Percentiles rank a stretch among this genome's conserved stretches.
These are phyloP conservation scores for Boletus insuetus DNA, from an alignment of 768 basidiomycete species.

Conservation along the genomic window DNA sequence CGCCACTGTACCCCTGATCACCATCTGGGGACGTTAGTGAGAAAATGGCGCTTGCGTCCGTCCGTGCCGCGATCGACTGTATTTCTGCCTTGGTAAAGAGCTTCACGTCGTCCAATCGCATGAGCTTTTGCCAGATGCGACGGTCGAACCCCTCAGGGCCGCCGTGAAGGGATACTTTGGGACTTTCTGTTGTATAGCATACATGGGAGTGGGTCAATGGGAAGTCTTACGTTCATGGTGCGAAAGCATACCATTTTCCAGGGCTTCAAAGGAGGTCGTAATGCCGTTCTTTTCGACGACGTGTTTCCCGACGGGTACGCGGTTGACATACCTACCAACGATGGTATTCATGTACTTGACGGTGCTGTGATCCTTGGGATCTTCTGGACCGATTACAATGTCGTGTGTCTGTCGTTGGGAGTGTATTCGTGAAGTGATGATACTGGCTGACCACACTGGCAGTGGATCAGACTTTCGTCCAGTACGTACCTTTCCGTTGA, in stretches of 20 bases:
- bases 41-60: slow-evolving; percentile 46
- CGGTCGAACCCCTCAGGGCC: slow-evolving; percentile 66
- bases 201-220: slow-evolving; percentile 7
- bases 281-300: slow-evolving; percentile 52
- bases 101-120: slow-evolving; percentile 34
- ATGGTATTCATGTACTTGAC: slow-evolving; percentile 74
- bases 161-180: slow-evolving; percentile 67
- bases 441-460: background rate
- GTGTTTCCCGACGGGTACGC: slow-evolving; percentile 61
- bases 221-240: background rate
- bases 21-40: slow-evolving; percentile 57
- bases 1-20: slow-evolving; percentile 71
- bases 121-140: slow-evolving; percentile 48
- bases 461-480: background rate
- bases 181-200: slow-evolving; percentile 36
- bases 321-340: slow-evolving; percentile 71
- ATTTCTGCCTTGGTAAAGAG: slow-evolving; percentile 61
- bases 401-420: slow-evolving; percentile 57
- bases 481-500: slow-evolving; percentile 54
- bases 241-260: slow-evolving; percentile 33
- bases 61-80: slow-evolving; percentile 35
- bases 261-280: slow-evolving; percentile 43
- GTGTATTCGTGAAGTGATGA: background rate
- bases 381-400: slow-evolving; percentile 71
- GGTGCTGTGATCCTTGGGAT: slow-evolving; percentile 51